Conservation (phyloP, 352 stramenopile species). For the Phytophthora crassamura region DNA sequence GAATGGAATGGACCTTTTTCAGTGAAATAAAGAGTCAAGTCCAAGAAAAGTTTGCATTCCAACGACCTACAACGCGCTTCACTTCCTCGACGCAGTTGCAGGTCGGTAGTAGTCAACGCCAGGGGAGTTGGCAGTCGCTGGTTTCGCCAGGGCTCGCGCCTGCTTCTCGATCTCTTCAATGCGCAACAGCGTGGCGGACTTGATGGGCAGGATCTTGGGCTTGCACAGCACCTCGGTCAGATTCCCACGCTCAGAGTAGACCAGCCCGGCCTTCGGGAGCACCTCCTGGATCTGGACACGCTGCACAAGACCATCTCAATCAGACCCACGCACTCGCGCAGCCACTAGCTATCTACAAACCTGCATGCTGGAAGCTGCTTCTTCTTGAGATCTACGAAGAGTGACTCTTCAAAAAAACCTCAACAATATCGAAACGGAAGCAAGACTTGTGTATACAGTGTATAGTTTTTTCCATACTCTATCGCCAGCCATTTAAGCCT, state of each 20-base stretch:
- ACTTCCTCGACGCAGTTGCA: slow-evolving; percentile 22
- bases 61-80: not conserved
- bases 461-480: slow-evolving; percentile 5
- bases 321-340: not conserved
- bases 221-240: slow-evolving; percentile 89
- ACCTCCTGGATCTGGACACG: slow-evolving; percentile 85
- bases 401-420: slow-evolving; percentile 12
- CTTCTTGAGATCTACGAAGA: slow-evolving; percentile 7
- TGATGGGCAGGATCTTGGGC: slow-evolving; percentile 91
- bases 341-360: slow-evolving; percentile 3
- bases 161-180: slow-evolving; percentile 90
- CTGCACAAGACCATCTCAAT: slow-evolving; percentile 33
- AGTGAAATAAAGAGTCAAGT: slow-evolving; percentile 17
- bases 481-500: slow-evolving; percentile 24
- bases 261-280: slow-evolving; percentile 86
- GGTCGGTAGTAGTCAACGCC: slow-evolving; percentile 29
- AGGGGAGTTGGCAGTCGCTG: slow-evolving; percentile 21
- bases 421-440: no score
- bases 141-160: slow-evolving; percentile 48
- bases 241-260: slow-evolving; percentile 90
- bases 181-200: slow-evolving; percentile 81
- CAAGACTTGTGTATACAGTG: slow-evolving; percentile 21
- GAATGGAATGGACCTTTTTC: not conserved
- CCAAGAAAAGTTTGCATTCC: not conserved
- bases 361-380: slow-evolving; percentile 24